Evolutionary conservation across 805 yeast species (phyloP).

Genomic region (Candida gorgasii): DNA sequence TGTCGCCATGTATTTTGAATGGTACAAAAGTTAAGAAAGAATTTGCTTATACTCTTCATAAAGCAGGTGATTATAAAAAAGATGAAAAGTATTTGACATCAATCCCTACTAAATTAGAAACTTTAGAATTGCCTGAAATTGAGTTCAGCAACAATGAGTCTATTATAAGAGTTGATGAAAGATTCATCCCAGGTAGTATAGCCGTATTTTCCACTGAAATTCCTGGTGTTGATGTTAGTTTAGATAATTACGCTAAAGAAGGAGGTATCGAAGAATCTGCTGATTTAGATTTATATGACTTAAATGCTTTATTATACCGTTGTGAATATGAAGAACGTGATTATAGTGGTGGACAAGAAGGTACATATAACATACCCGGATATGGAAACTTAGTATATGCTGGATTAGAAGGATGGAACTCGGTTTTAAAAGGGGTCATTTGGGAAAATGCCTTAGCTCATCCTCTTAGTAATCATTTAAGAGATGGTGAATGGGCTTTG

Average conservation of each 20-base stretch:
- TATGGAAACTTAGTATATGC: conserved; percentile 78
- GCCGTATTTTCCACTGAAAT: conserved; percentile 76
- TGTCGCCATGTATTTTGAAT: conserved; percentile 57
- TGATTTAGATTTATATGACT: conserved; percentile 60
- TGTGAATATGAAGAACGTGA: conserved; percentile 90
- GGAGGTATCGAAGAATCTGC: conserved; percentile 78
- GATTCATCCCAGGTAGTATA: conserved; percentile 88
- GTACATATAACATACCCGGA: conserved; percentile 73
- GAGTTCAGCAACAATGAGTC: conserved; percentile 49
- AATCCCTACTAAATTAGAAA: conserved; percentile 63
- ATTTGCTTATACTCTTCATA: conserved; percentile 58
- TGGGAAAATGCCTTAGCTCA: conserved; percentile 76
- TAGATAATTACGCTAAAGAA: conserved; percentile 66
- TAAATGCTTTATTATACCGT: conserved; percentile 72
- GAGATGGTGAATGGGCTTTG: conserved; percentile 88
- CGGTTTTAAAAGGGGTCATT: conserved; percentile 63
- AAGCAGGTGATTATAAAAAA: conserved; percentile 49
- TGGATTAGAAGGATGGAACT: conserved; percentile 91
- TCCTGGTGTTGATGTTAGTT: conserved; percentile 59
- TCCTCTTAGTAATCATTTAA: conserved; percentile 75
- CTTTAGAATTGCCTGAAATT: conserved; percentile 51
- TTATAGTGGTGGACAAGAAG: conserved; percentile 66
- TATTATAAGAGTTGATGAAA: conserved; percentile 55
- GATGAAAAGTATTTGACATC: conserved; percentile 51
- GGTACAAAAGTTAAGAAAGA: conserved; percentile 61